phyloP scores from a whole-genome alignment of 2,329 filamentous ascomycete species.

The Neobulgaria alba region DNA sequence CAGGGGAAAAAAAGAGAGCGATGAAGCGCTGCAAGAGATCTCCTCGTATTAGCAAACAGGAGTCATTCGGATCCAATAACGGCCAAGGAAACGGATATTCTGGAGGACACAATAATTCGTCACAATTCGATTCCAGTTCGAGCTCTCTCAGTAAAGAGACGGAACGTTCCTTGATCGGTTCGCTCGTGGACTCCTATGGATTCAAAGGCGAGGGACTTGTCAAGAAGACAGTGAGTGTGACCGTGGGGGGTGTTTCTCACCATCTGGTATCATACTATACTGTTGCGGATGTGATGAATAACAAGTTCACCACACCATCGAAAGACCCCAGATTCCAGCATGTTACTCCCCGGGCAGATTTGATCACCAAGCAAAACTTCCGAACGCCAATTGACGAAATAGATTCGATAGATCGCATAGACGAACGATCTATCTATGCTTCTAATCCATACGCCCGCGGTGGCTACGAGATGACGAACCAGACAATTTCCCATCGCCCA shows the following conservation, averaged over 20 bases:
- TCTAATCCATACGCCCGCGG: conserved; percentile 19
- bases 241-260: conserved; percentile 64
- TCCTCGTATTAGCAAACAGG: conserved; percentile 23
- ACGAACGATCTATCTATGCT: conserved; percentile 23
- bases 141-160: conserved; percentile 25
- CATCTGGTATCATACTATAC: conserved; percentile 88
- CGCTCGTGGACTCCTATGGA: conserved; percentile 79
- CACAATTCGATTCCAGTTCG: conserved; percentile 15
- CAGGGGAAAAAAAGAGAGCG: conserved; percentile 77
- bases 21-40: conserved; percentile 56
- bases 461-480: conserved; percentile 26
- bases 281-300: conserved; percentile 62
- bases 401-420: conserved; percentile 31
- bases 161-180: conserved; percentile 53
- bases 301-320: conserved; percentile 47
- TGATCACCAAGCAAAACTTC: conserved; percentile 57
- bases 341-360: conserved; percentile 46
- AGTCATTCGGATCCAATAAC: conserved; percentile 12
- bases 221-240: conserved; percentile 88
- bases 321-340: conserved; percentile 41
- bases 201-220: conserved; percentile 78
- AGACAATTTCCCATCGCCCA: conserved; percentile 21
- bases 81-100: conserved; percentile 11
- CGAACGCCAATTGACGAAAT: conserved; percentile 55
- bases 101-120: conserved; percentile 6